Conservation (phyloP, 2,329 filamentous ascomycete genomes). For the Pseudogymnoascus sp. region DNA sequence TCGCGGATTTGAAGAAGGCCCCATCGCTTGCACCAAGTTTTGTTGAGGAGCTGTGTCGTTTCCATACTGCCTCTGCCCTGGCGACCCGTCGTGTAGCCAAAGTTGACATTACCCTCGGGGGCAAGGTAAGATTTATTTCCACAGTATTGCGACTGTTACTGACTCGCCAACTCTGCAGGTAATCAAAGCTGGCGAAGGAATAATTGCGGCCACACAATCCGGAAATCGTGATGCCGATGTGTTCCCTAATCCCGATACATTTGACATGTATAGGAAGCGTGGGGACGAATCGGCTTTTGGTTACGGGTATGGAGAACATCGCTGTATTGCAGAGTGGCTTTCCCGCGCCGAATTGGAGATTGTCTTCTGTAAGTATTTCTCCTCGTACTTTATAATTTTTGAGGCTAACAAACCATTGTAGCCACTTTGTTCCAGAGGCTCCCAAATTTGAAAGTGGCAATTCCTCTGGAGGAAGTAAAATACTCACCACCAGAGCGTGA, state of each 20-base stretch:
- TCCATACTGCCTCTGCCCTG: constrained; percentile 39
- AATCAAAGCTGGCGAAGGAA: constrained; percentile 35
- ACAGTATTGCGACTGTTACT: not conserved
- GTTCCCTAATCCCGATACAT: constrained; percentile 34
- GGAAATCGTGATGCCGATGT: constrained; percentile 40
- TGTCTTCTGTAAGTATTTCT: constrained; percentile 34
- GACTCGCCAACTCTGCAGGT: constrained; percentile 18
- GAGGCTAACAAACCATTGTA: constrained; percentile 13
- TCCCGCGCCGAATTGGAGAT: constrained; percentile 36
- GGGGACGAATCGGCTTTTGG: constrained; percentile 33
- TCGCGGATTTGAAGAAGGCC: constrained; percentile 34
- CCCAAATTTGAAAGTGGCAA: constrained; percentile 33
- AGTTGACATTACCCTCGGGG: constrained; percentile 37
- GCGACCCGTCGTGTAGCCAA: constrained; percentile 41
- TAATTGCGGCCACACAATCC: constrained; percentile 40
- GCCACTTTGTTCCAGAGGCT: constrained; percentile 34
- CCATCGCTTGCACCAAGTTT: constrained; percentile 33
- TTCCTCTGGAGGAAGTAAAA: constrained; percentile 33
- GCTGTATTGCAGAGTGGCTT: constrained; percentile 39
- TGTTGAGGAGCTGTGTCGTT: constrained; percentile 42
- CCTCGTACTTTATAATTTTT: not conserved
- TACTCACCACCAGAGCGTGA: constrained; percentile 33
- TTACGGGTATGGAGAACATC: constrained; percentile 39
- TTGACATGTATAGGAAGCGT: constrained; percentile 36
- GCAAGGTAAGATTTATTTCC: constrained; percentile 27